Percentiles rank a stretch among this genome's conserved stretches.
Evolutionary conservation across 352 stramenopile genomes (phyloP).

Genomic region (Vaucheria bursata): DNA sequence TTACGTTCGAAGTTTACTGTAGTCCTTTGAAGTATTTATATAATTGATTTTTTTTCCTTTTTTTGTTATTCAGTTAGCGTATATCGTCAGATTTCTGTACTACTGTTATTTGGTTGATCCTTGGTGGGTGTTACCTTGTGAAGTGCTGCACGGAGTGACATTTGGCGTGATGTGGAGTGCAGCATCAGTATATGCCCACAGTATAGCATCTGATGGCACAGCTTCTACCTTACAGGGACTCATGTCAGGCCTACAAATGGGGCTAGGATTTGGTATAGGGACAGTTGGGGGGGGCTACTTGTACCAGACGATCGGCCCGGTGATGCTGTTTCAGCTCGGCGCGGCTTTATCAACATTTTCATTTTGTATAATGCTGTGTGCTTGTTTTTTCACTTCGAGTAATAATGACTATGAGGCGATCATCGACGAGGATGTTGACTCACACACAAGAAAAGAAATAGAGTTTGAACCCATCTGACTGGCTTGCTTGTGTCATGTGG

Average conservation of each 20-base stretch:
- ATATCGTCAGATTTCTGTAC: constrained; percentile 6
- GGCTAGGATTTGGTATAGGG: constrained; percentile 10
- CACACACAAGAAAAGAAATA: too few species aligned
- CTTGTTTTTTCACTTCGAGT: too few species aligned
- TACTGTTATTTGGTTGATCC: constrained; percentile 10
- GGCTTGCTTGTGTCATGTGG: too few species aligned
- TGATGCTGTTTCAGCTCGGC: background rate
- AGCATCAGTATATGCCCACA: constrained; percentile 20
- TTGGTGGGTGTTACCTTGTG: constrained; percentile 35
- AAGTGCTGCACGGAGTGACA: constrained; percentile 38
- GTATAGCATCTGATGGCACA: constrained; percentile 10
- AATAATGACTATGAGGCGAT: too few species aligned
- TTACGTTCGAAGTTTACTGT: too few species aligned
- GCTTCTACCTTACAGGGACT: constrained; percentile 25
- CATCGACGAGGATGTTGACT: too few species aligned
- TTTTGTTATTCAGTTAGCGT: background rate
- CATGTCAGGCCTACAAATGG: constrained; percentile 28
- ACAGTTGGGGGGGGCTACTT: background rate
- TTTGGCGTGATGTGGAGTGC: constrained; percentile 45
- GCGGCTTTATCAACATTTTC: background rate
- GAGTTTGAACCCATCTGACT: too few species aligned
- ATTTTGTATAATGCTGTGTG: too few species aligned
- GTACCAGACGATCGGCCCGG: background rate
- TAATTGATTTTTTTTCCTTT: too few species aligned
- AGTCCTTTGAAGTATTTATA: too few species aligned